Conservation (phyloP, 257 asterid genomes). For the Linderniella brevidens region DNA sequence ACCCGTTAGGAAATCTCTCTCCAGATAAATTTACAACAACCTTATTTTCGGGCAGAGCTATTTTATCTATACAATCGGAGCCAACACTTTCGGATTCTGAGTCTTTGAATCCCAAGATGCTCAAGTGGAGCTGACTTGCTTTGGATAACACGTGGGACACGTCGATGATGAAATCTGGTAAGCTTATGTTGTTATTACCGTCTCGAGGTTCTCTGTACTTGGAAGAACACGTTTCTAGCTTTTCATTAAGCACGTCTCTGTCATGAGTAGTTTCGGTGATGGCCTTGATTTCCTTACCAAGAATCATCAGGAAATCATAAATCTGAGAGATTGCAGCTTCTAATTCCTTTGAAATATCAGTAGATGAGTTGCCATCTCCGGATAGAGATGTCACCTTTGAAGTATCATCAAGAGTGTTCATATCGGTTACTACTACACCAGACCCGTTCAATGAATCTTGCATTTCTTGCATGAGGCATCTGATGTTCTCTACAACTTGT, state of each 20-base stretch:
- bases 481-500: constrained; percentile 35
- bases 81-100: constrained; percentile 43
- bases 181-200: constrained; percentile 21
- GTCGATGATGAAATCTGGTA: constrained; percentile 47
- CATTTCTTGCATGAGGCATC: constrained; percentile 40
- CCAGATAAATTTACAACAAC: constrained; percentile 28
- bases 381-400: constrained; percentile 18
- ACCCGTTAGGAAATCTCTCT: constrained; percentile 33
- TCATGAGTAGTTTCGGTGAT: constrained; percentile 38
- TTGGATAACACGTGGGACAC: constrained; percentile 45
- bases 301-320: constrained; percentile 39
- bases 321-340: constrained; percentile 48
- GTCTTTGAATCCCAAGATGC: constrained; percentile 39
- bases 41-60: constrained; percentile 71
- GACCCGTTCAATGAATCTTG: constrained; percentile 17
- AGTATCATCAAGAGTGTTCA: constrained; percentile 12
- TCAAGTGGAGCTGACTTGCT: constrained; percentile 57
- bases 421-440: constrained; percentile 14
- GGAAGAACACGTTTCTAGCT: constrained; percentile 33
- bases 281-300: constrained; percentile 57
- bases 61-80: constrained; percentile 84
- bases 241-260: constrained; percentile 33
- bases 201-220: constrained; percentile 32
- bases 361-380: constrained; percentile 17
- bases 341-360: constrained; percentile 25